Percentiles rank a stretch among this genome's conserved stretches.
Conservation (phyloP, 1,284 basidiomycete species). For the Sporisorium graminicola region DNA sequence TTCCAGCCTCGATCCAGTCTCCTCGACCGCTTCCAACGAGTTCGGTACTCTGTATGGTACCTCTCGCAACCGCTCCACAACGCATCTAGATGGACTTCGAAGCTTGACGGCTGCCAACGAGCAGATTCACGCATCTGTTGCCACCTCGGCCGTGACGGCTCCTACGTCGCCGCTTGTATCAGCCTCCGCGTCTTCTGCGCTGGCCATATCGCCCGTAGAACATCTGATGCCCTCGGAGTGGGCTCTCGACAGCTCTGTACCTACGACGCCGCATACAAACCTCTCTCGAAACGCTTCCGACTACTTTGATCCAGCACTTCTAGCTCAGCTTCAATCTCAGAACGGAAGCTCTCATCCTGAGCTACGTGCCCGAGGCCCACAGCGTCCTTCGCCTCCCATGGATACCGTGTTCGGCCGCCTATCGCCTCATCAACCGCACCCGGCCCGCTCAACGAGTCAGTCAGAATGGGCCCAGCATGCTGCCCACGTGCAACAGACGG, state of each 20-base stretch:
- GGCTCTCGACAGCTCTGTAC: constrained; percentile 25
- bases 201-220: constrained; percentile 36
- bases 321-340: constrained; percentile 37
- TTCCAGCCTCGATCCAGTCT: no score
- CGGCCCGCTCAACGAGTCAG: constrained; percentile 91
- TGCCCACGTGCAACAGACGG: constrained; percentile 46
- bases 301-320: constrained; percentile 40
- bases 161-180: constrained; percentile 25
- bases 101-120: constrained; percentile 17
- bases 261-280: constrained; percentile 23
- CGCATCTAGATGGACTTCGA: constrained; percentile 33
- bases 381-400: constrained; percentile 19
- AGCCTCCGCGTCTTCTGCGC: constrained; percentile 26
- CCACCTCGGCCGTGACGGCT: constrained; percentile 21
- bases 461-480: constrained; percentile 74
- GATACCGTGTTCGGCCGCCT: constrained; percentile 80
- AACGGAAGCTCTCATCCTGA: constrained; percentile 38
- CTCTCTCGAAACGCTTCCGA: constrained; percentile 36
- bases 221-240: constrained; percentile 32
- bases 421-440: constrained; percentile 95
- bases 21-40: constrained; percentile 13
- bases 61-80: constrained; percentile 43
- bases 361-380: constrained; percentile 13
- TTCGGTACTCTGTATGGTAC: constrained; percentile 9
- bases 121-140: constrained; percentile 1